These are phyloP conservation scores for Phytophthora hybrid DNA, from an alignment of 352 stramenopile species.

Conservation along the genomic window DNA sequence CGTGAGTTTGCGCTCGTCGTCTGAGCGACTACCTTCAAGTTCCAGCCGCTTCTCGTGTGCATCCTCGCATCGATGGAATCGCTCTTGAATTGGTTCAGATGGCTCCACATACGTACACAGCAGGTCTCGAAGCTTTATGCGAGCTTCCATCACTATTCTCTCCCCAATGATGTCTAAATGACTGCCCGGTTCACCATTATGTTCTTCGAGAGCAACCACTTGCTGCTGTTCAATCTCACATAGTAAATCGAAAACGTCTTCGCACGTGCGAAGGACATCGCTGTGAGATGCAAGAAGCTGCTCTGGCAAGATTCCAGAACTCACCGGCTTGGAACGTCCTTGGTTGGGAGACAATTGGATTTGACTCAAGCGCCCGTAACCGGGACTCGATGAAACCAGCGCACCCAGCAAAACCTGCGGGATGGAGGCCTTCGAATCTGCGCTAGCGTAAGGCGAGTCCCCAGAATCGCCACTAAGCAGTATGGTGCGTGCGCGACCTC, in stretches of 20 bases:
- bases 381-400: slow-evolving; percentile 32
- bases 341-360: slow-evolving; percentile 24
- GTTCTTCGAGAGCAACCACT: slow-evolving; percentile 6
- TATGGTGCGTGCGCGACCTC: slow-evolving; percentile 25
- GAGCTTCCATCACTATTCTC: slow-evolving; percentile 30
- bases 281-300: slow-evolving; percentile 36
- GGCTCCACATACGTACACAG: slow-evolving; percentile 55
- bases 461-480: slow-evolving; percentile 21
- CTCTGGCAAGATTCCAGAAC: slow-evolving; percentile 38
- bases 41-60: slow-evolving; percentile 34
- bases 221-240: slow-evolving; percentile 52
- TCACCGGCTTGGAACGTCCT: slow-evolving; percentile 19
- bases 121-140: slow-evolving; percentile 45
- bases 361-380: slow-evolving; percentile 31
- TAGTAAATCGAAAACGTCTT: slow-evolving; percentile 70
- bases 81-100: slow-evolving; percentile 55
- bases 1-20: slow-evolving; percentile 36
- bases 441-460: slow-evolving; percentile 2
- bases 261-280: slow-evolving; percentile 49
- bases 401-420: slow-evolving; percentile 57
- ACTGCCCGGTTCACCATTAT: slow-evolving; percentile 11
- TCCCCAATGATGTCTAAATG: slow-evolving; percentile 21
- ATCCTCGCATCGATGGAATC: slow-evolving; percentile 53
- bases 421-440: slow-evolving; percentile 43
- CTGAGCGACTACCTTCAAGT: slow-evolving; percentile 25